phyloP scores from a whole-genome alignment of 306 rosid species.

The Gleditsia sinensis region DNA sequence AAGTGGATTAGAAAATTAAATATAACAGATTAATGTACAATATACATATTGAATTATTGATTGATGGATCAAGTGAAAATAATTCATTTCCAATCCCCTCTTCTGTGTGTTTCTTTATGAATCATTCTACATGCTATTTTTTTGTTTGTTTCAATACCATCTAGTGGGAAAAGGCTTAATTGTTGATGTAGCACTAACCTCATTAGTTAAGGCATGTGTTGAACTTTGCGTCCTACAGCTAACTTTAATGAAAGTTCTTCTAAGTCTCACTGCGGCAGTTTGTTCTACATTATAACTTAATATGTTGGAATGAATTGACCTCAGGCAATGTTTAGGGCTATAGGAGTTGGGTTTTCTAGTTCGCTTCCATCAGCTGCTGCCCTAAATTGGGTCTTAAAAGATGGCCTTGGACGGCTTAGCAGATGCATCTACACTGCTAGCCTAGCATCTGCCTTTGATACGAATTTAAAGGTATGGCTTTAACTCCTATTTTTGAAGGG shows the following conservation, averaged over 20 bases:
- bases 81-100: neutral
- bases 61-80: neutral
- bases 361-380: constrained; percentile 98
- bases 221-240: constrained; percentile 3
- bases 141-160: too few species aligned
- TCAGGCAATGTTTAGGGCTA: constrained; percentile 94
- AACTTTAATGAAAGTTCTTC: constrained; percentile 2
- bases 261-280: neutral
- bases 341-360: constrained; percentile 76
- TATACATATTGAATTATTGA: too few species aligned
- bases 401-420: constrained; percentile 88
- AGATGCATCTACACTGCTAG: constrained; percentile 91
- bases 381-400: constrained; percentile 89
- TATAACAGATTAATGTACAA: neutral
- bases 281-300: constrained; percentile 22
- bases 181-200: neutral
- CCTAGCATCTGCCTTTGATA: constrained; percentile 85
- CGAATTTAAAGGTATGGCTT: constrained; percentile 77
- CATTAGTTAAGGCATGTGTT: neutral
- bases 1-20: neutral
- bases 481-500: neutral
- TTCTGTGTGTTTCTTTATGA: neutral
- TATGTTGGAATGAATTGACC: constrained; percentile 41
- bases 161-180: too few species aligned
- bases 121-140: neutral